Percentiles rank a stretch among this genome's conserved stretches.
These are phyloP conservation scores for Meyerozyma sp. DNA, from an alignment of 1,139 yeast genomes.

Conservation along the genomic window DNA sequence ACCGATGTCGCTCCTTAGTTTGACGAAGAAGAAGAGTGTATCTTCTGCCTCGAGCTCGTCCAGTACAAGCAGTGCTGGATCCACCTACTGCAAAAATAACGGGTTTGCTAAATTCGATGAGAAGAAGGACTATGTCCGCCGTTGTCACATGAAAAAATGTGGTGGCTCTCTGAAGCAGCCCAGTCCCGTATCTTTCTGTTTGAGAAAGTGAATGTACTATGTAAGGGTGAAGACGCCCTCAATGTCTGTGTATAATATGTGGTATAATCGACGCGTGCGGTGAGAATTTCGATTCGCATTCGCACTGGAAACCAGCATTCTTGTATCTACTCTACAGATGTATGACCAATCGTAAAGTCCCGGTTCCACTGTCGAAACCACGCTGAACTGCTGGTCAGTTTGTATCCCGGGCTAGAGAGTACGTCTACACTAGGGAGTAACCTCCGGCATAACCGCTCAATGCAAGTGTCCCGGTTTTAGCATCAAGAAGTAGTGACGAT, in stretches of 20 bases:
- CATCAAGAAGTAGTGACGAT: constrained; percentile 9
- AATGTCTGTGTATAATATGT: constrained; percentile 1
- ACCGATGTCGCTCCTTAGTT: background rate
- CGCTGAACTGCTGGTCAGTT: constrained; percentile 24
- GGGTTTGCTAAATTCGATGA: constrained; percentile 33
- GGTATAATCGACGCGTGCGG: background rate
- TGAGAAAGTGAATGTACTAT: constrained; percentile 19
- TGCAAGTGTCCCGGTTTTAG: constrained; percentile 26
- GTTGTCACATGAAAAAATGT: constrained; percentile 28
- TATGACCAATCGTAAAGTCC: constrained; percentile 27
- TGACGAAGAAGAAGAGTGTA: constrained; percentile 1
- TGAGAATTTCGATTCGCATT: too few species aligned
- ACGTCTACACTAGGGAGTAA: constrained; percentile 28
- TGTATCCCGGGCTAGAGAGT: constrained; percentile 35
- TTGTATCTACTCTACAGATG: constrained; percentile 7
- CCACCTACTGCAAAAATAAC: background rate
- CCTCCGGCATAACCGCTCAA: constrained; percentile 29
- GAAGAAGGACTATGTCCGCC: constrained; percentile 39
- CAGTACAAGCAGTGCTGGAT: background rate
- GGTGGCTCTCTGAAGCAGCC: constrained; percentile 20
- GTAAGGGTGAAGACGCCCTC: background rate
- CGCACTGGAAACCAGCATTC: too few species aligned
- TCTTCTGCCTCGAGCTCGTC: constrained; percentile 1
- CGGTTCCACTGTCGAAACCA: constrained; percentile 16
- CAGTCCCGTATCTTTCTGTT: constrained; percentile 32